These are phyloP conservation scores for Cutaneotrichosporon daszewskae DNA, from an alignment of 1,284 basidiomycete genomes.

Conservation along the genomic window DNA sequence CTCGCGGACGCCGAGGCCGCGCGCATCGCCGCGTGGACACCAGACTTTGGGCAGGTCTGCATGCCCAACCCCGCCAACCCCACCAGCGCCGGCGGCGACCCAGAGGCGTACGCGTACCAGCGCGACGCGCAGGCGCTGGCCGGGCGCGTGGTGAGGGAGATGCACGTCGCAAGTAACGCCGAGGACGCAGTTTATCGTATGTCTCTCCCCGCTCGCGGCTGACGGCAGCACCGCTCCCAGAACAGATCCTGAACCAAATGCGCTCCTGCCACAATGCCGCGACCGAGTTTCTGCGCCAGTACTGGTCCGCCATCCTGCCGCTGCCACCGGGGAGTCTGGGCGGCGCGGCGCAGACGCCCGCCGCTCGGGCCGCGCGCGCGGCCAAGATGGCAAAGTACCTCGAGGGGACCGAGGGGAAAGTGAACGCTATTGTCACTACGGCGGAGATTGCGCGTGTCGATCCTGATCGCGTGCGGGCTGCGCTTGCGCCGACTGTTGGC, in stretches of 20 bases:
- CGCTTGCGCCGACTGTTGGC: conserved; percentile 69
- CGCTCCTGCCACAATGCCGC: conserved; percentile 84
- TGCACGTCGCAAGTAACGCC: conserved; percentile 32
- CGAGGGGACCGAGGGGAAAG: conserved; percentile 69
- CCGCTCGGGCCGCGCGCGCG: conserved; percentile 63
- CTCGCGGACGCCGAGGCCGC: conserved; percentile 15
- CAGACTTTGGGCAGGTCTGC: conserved; percentile 27
- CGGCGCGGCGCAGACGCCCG: conserved; percentile 20
- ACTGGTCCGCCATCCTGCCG: conserved; percentile 85
- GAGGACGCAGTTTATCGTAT: conserved; percentile 25
- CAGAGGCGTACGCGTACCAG: conserved; percentile 27
- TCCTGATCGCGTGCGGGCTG: conserved; percentile 59
- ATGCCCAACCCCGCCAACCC: conserved; percentile 28
- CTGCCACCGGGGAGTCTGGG: conserved; percentile 55
- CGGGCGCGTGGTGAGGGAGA: conserved; percentile 29
- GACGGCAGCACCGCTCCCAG: conserved; percentile 68
- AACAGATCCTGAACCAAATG: conserved; percentile 70
- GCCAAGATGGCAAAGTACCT: conserved; percentile 80
- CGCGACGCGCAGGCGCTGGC: conserved; percentile 32
- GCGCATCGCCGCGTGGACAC: conserved; percentile 13
- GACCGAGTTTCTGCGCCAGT: conserved; percentile 93
- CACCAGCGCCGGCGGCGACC: conserved; percentile 8
- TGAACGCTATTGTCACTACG: conserved; percentile 64
- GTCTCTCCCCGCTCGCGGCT: conserved; percentile 1
- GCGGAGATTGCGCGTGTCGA: conserved; percentile 62